Evolutionary conservation across 257 asterid genomes (phyloP).

Genomic region (Ballota nigra): DNA sequence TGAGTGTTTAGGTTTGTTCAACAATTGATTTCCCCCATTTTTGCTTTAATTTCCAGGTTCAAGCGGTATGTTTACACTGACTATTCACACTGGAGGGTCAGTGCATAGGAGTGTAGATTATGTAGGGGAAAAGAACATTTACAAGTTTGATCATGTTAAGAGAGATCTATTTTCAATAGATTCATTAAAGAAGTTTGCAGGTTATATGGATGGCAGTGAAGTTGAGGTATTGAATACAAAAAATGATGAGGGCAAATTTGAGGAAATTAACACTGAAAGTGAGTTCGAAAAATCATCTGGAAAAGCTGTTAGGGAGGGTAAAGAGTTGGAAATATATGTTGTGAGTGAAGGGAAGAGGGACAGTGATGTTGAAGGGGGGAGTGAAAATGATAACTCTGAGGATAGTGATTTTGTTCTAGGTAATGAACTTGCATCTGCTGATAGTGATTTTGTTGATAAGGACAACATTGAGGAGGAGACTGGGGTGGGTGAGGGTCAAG

Average conservation of each 20-base stretch:
- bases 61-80: neutral
- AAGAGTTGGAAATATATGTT: neutral
- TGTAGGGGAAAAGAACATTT: neutral
- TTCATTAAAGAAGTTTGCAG: neutral
- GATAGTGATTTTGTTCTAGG: neutral
- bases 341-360: neutral
- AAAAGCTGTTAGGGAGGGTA: neutral
- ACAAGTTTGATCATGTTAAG: neutral
- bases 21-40: neutral
- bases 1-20: neutral
- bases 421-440: neutral
- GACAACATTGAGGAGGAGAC: neutral
- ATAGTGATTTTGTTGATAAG: neutral
- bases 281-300: neutral
- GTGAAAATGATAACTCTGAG: neutral
- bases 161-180: neutral
- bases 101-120: neutral
- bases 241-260: neutral
- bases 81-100: neutral
- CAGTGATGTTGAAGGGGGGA: neutral
- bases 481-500: neutral
- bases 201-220: neutral
- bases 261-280: neutral
- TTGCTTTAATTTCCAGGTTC: neutral
- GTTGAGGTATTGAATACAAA: neutral